Evolutionary conservation across 2,329 filamentous ascomycete species (phyloP), one percentile per base, ranked within the genome.

Genomic region (Phoma herbarum): DNA sequence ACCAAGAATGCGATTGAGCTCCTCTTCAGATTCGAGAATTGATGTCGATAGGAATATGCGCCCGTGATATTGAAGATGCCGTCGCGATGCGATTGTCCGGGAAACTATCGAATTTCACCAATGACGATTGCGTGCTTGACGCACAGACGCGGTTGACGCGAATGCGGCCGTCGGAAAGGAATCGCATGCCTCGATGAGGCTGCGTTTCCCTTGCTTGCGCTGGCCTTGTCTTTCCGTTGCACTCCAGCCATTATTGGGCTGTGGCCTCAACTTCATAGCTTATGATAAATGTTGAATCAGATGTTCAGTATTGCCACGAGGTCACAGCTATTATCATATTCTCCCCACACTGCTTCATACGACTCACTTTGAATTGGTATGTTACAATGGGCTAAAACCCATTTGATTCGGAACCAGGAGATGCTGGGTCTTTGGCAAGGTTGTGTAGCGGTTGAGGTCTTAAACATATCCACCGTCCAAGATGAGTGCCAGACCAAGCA

Each of bases 61-160:
- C 25, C 29, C n/a, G 49, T 31, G 44, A 44, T 58, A 49, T 39
- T 31, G 16, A 20, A 52, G 35, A 52, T 45, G 49, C 29, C 18
- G 49, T 48, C 55, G 37, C 22, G 29, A 35, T 26, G 49, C 44
- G 49, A 35, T 35, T n/a, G 16, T 35, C n/a, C 55, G 55, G 55
- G 33, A 59, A 59, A 53, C 44, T 26, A 33, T 41, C 16, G 29
- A 41, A 37, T 33, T 41, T 48, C 50, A 59, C 56, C 56, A 59
- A 59, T 59, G 46, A 59, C 25, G 56, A 59, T 59, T 45, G 56
- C 56, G 56, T 59, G 56, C 56, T 59, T 20, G 26, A 51, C 50
- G 56, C 49, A 59, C 56, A 53, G 45, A 59, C 56, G 46, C 56
- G 45, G 39, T 49, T 50, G 45, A 53, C 56, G 56, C 55, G 47